Evolutionary conservation across 148 eudicot genomes (phyloP).

Genomic region (Amaranthus hypochondriacus): DNA sequence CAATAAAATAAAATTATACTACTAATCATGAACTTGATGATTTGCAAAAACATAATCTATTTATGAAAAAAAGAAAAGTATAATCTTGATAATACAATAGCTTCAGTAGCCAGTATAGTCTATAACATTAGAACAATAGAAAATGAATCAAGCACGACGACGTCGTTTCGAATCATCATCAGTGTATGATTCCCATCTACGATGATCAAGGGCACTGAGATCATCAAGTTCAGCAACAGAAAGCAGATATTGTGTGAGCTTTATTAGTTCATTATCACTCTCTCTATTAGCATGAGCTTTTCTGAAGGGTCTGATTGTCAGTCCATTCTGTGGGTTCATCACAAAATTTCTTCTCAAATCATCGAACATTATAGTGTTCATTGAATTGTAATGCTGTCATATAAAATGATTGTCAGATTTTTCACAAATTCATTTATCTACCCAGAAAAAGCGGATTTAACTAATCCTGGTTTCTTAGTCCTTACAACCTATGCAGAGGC

Average conservation of each 20-base stretch:
- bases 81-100: too few species aligned
- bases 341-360: constrained; percentile 87
- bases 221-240: constrained; percentile 87
- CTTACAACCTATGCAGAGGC: background rate
- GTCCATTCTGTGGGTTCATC: constrained; percentile 96
- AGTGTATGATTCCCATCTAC: constrained; percentile 60
- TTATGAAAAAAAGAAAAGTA: too few species aligned
- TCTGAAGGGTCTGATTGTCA: constrained; percentile 82
- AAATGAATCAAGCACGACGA: constrained; percentile 39
- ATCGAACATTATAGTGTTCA: constrained; percentile 96
- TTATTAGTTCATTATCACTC: constrained; percentile 77
- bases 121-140: too few species aligned
- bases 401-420: constrained; percentile 9
- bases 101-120: too few species aligned
- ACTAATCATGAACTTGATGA: too few species aligned
- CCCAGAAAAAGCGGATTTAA: background rate
- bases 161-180: constrained; percentile 68
- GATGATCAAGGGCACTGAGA: constrained; percentile 67
- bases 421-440: background rate
- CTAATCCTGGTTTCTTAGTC: too few species aligned
- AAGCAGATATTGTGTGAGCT: constrained; percentile 90
- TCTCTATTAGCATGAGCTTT: constrained; percentile 79
- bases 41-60: too few species aligned
- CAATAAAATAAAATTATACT: too few species aligned
- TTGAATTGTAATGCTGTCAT: constrained; percentile 71